Evolutionary conservation across 2,329 filamentous ascomycete species (phyloP), one percentile per base, ranked within the genome.

Genomic region (Emergomyces orientalis): DNA sequence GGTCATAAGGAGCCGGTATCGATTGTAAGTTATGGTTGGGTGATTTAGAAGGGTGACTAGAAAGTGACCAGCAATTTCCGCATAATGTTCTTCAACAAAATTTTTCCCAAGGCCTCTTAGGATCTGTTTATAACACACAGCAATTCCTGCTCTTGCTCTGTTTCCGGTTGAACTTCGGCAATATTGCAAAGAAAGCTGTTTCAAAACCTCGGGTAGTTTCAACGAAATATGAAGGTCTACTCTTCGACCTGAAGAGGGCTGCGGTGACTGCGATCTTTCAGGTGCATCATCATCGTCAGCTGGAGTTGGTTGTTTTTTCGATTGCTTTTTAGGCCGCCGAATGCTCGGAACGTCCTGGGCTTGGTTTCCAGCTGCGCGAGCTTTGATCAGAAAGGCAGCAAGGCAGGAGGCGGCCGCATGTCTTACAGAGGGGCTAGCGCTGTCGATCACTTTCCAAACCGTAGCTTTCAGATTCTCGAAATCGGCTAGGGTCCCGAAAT

Each of bases 401-500:
- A 97, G 81, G 72, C 90, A 93, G 62, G 91, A 89, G 7, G 91
- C 92, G 3, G 91, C 91, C 2, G 92, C 90, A 75, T 93, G 89
- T 64, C 94, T 85, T 60, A 96, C 90, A 34, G 87, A 82, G 0
- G 86, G 78, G 58, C 87, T 89, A 1, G 86, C 76, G 43, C 88
- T 92, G 69, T 99, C 94, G 64, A 95, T 88, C 0, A 88, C 84
- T 75, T 96, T 97, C 83, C 91, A 94, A 19, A 95, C 79, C 6
- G 88, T 85, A 41, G 84, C 84, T 75, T 93, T 91, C 25, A 97
- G 77, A 72, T 89, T 91, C 68, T 99, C 94, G 71, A 96, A 96
- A 72, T 99, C 94, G 72, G 83, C 87, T 17, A 88, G 86, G 71
- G 95, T 96, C 71, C 91, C 87, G 71, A 97, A 97, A 72, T 90